A percentile compares a stretch with the other conserved stretches of the same genome.
Evolutionary conservation across 306 rosid species (phyloP).

Genomic region (Corylus heterophylla): DNA sequence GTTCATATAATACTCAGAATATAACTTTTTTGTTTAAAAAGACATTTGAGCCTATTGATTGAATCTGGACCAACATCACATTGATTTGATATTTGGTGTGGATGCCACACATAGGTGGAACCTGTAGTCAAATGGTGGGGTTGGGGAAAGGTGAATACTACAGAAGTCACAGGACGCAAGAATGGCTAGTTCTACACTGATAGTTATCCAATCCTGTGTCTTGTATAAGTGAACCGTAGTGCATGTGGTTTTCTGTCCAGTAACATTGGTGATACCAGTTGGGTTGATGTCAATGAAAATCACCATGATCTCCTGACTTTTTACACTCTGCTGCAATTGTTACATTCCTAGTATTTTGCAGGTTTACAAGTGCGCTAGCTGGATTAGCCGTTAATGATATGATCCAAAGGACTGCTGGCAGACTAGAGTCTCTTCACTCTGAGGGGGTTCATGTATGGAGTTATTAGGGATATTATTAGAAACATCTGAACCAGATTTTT

Average conservation of each 20-base stretch:
- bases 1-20: background rate
- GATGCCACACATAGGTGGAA: background rate
- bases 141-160: background rate
- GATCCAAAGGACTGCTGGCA: constrained; percentile 74
- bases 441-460: constrained; percentile 93
- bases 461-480: constrained; percentile 18
- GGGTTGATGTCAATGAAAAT: constrained; percentile 6
- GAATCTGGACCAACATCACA: background rate
- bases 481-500: constrained; percentile 5
- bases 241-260: background rate
- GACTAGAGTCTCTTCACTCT: constrained; percentile 90
- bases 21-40: background rate
- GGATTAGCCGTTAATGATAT: constrained; percentile 80
- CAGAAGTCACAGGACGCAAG: background rate
- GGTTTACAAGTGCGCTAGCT: constrained; percentile 73
- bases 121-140: background rate
- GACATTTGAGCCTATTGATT: background rate
- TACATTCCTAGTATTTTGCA: constrained; percentile 41
- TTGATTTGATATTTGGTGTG: background rate
- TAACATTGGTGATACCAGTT: background rate
- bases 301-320: background rate
- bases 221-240: background rate
- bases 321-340: constrained; percentile 12
- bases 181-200: background rate
- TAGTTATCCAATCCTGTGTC: background rate